A percentile compares a stretch with the other conserved stretches of the same genome.
Conservation (phyloP, 352 stramenopile species). For the Globisporangium solare region DNA sequence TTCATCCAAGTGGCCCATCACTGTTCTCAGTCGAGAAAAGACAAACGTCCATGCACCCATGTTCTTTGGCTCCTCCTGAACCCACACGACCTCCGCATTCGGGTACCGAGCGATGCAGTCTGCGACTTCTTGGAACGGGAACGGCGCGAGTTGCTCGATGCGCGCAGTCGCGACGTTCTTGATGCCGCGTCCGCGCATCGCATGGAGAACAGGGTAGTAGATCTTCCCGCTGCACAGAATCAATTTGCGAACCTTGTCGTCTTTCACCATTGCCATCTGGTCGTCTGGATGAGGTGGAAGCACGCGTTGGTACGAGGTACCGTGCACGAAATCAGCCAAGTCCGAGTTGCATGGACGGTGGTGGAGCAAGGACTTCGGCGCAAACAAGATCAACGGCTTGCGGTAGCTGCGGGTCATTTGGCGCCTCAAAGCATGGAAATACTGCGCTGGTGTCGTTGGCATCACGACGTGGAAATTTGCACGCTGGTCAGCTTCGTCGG, state of each 20-base stretch:
- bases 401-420: constrained; percentile 67
- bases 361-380: constrained; percentile 80
- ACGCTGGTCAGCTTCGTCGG: constrained; percentile 36
- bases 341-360: constrained; percentile 80
- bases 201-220: constrained; percentile 73
- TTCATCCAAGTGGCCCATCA: constrained; percentile 84
- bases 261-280: constrained; percentile 50
- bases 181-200: constrained; percentile 49
- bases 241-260: constrained; percentile 71
- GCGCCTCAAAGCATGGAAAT: constrained; percentile 94
- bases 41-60: constrained; percentile 96
- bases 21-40: constrained; percentile 90
- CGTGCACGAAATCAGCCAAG: constrained; percentile 52
- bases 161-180: constrained; percentile 63
- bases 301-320: constrained; percentile 61
- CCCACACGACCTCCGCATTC: constrained; percentile 96
- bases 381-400: constrained; percentile 81
- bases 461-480: constrained; percentile 78
- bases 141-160: constrained; percentile 91
- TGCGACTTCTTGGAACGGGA: constrained; percentile 96
- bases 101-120: constrained; percentile 87
- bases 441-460: constrained; percentile 91
- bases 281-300: constrained; percentile 73
- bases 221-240: constrained; percentile 84
- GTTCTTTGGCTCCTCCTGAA: constrained; percentile 98